Percentiles rank a stretch among this genome's conserved stretches.
phyloP scores from a whole-genome alignment of 371 early-diverging fungal genomes.

The Mortierella sp. region DNA sequence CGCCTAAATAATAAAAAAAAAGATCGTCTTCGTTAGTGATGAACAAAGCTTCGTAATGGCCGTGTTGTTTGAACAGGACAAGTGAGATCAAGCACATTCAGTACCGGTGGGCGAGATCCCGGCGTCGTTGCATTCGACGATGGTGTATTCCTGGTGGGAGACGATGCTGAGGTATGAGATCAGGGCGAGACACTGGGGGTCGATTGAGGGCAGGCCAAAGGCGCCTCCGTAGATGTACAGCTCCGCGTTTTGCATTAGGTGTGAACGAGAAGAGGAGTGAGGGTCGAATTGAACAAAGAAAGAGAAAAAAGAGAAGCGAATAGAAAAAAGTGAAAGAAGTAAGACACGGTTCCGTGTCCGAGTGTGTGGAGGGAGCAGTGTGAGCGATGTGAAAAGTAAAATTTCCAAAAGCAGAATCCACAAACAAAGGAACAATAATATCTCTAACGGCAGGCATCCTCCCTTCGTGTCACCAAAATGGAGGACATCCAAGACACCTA shows the following conservation, averaged over 20 bases:
- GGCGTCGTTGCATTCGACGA: conserved; percentile 66
- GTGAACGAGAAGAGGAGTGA: neutral
- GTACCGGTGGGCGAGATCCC: conserved; percentile 71
- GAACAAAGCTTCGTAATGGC: too few relatives aligned
- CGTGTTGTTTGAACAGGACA: neutral
- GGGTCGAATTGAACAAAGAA: neutral
- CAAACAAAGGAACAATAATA: neutral
- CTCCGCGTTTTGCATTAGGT: conserved; percentile 30
- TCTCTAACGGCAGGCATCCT: neutral
- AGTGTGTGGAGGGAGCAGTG: neutral
- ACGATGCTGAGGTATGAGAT: conserved; percentile 70
- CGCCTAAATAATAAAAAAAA: conserved; percentile 57
- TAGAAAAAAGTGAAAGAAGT: neutral
- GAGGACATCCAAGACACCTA: neutral
- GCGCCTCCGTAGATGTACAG: conserved; percentile 73
- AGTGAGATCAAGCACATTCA: neutral
- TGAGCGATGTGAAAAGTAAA: neutral
- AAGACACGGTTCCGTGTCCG: neutral
- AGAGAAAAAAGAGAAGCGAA: neutral
- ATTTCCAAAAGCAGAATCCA: neutral
- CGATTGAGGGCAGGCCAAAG: conserved; percentile 72
- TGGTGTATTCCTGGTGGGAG: conserved; percentile 60
- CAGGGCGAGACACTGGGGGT: conserved; percentile 70
- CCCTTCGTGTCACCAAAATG: neutral
- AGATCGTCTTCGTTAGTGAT: neutral